Percentiles rank a stretch among this genome's conserved stretches.
Evolutionary conservation across 177 flowering plant genomes (phyloP).

Genomic region (Vitis hybrid): DNA sequence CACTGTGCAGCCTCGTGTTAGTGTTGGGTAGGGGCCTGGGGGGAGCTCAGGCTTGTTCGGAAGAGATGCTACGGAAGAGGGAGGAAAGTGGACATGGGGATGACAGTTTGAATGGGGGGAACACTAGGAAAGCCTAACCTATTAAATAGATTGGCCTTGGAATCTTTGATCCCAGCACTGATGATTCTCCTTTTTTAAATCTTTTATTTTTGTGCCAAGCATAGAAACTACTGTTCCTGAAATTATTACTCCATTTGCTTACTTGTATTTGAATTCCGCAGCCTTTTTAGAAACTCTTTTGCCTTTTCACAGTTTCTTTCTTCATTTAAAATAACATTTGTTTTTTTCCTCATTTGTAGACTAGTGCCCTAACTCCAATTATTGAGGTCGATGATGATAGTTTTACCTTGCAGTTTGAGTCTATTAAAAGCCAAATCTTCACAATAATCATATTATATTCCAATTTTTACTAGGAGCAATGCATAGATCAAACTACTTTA

Average conservation of each 20-base stretch:
- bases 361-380: constrained; percentile 9
- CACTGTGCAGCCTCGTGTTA: not conserved
- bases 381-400: constrained; percentile 8
- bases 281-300: constrained; percentile 4
- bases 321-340: not conserved
- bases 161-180: constrained; percentile 25
- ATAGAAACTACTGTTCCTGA: not conserved
- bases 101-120: constrained; percentile 33
- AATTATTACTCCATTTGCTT: constrained; percentile 11
- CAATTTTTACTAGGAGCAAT: too few relatives aligned
- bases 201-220: not conserved
- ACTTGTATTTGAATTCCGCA: constrained; percentile 5
- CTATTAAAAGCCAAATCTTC: too few relatives aligned
- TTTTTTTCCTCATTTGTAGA: constrained; percentile 1
- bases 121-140: constrained; percentile 18
- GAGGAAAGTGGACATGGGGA: constrained; percentile 19
- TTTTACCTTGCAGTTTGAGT: too few relatives aligned
- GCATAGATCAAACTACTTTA: too few relatives aligned
- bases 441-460: too few relatives aligned
- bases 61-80: not conserved
- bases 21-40: constrained; percentile 31
- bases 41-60: not conserved
- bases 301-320: not conserved
- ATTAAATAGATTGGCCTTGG: constrained; percentile 9
- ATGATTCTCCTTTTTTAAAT: not conserved